A percentile compares a stretch with the other conserved stretches of the same genome.
Conservation (phyloP, 1,284 basidiomycete species). For the Takashimella tepidaria region DNA sequence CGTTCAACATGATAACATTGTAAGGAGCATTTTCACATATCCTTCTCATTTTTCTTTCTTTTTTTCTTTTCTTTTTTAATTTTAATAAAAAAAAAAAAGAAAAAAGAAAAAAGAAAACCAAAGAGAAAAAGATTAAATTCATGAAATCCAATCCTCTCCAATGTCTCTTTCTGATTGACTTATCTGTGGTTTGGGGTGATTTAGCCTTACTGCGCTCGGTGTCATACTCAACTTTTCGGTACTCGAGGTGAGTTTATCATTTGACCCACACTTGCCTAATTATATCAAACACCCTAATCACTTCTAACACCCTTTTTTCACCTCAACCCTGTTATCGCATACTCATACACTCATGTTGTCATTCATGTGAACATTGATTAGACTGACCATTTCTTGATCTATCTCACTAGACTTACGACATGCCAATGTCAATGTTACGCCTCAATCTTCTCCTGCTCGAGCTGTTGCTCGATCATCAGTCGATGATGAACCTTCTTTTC, state of each 20-base stretch:
- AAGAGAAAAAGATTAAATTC: too few species aligned
- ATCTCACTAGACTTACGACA: constrained; percentile 46
- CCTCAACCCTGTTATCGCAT: too few species aligned
- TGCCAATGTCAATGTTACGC: constrained; percentile 17
- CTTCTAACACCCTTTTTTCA: too few species aligned
- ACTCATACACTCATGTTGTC: too few species aligned
- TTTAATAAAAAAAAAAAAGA: too few species aligned
- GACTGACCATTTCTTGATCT: too few species aligned
- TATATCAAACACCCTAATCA: not conserved
- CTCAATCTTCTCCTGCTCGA: constrained; percentile 2
- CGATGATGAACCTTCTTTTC: not conserved
- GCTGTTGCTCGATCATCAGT: not conserved
- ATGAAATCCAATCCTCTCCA: not conserved
- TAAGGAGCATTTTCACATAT: too few species aligned
- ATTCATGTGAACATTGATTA: too few species aligned
- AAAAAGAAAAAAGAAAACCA: too few species aligned
- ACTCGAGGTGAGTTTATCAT: constrained; percentile 34
- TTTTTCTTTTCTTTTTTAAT: not conserved
- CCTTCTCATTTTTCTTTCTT: not conserved
- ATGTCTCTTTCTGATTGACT: constrained; percentile 2
- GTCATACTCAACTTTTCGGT: constrained; percentile 44
- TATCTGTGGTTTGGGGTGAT: too few species aligned
- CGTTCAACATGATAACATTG: constrained; percentile 45
- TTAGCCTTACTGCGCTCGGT: constrained; percentile 44
- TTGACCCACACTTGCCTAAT: not conserved